Evolutionary conservation across 169 alveolate genomes (phyloP).

Genomic region (Cytauxzoon felis): DNA sequence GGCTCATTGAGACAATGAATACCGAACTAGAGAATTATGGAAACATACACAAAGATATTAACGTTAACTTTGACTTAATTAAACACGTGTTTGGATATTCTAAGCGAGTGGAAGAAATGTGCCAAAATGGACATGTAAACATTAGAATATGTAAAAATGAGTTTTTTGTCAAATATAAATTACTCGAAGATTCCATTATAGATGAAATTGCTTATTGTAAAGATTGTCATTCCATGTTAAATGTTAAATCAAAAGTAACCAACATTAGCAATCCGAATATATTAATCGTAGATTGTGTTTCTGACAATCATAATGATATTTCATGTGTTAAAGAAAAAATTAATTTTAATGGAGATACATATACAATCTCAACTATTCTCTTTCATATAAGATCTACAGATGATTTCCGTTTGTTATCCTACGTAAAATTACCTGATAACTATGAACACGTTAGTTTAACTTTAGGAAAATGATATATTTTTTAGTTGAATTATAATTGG

Average conservation of each 20-base stretch:
- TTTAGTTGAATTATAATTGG: slow-evolving; percentile 43
- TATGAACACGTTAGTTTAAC: slow-evolving; percentile 1
- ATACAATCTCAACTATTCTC: slow-evolving; percentile 10
- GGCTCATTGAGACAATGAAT: slow-evolving; percentile 55
- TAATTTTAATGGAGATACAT: slow-evolving; percentile 9
- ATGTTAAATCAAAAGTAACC: not conserved
- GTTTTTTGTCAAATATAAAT: slow-evolving; percentile 27
- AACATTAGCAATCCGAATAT: slow-evolving; percentile 23
- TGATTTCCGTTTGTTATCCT: slow-evolving; percentile 35
- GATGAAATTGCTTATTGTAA: slow-evolving; percentile 26
- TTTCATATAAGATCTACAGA: slow-evolving; percentile 50
- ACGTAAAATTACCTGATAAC: slow-evolving; percentile 30
- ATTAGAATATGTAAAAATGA: slow-evolving; percentile 5
- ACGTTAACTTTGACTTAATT: slow-evolving; percentile 1
- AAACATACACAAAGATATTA: not conserved
- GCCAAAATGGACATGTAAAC: slow-evolving; percentile 35
- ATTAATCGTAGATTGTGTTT: slow-evolving; percentile 31
- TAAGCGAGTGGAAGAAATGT: slow-evolving; percentile 8
- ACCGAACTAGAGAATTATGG: slow-evolving; percentile 37
- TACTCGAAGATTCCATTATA: not conserved
- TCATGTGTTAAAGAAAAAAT: not conserved
- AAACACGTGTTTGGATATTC: slow-evolving; percentile 46
- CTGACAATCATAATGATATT: not conserved
- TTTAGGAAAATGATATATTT: too few relatives aligned
- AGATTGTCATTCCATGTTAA: slow-evolving; percentile 22